Evolutionary conservation across 2,329 filamentous ascomycete species (phyloP).

Genomic region (Fonsecaea nubica): DNA sequence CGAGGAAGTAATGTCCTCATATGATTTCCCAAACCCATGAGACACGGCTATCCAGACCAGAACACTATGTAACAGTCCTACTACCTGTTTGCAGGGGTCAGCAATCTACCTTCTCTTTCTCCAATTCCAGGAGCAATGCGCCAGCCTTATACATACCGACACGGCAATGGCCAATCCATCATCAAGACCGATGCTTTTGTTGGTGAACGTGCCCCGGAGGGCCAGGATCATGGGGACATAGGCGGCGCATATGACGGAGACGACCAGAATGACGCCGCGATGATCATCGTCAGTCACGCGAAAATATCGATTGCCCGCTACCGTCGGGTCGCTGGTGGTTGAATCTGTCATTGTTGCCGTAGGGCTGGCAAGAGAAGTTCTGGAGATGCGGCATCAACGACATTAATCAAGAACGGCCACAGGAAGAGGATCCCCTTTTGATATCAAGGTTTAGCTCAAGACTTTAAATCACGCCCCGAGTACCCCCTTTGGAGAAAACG

Average conservation of each 20-base stretch:
- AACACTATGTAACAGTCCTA: conserved; percentile 17
- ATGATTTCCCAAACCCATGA: conserved; percentile 23
- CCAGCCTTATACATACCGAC: conserved; percentile 14
- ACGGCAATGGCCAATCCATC: conserved; percentile 20
- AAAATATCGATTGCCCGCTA: conserved; percentile 19
- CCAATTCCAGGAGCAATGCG: neutral
- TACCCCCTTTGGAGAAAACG: neutral
- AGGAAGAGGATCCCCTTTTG: neutral
- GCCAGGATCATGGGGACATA: conserved; percentile 27
- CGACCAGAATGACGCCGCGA: conserved; percentile 21
- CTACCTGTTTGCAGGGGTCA: neutral
- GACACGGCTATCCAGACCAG: conserved; percentile 25
- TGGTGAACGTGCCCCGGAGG: conserved; percentile 13
- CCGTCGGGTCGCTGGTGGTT: neutral
- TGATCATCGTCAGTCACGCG: conserved; percentile 19
- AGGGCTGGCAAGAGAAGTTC: conserved; percentile 1
- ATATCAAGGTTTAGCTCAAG: neutral
- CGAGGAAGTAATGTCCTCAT: conserved; percentile 15
- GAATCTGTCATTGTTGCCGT: conserved; percentile 4
- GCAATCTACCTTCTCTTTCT: neutral
- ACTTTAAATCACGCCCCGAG: neutral
- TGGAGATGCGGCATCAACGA: conserved; percentile 1
- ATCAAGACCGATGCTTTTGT: conserved; percentile 19
- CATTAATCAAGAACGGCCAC: neutral
- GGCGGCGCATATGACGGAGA: conserved; percentile 24